Conservation (phyloP, 345 rosid species). For the Excoecaria cochinchinensis region DNA sequence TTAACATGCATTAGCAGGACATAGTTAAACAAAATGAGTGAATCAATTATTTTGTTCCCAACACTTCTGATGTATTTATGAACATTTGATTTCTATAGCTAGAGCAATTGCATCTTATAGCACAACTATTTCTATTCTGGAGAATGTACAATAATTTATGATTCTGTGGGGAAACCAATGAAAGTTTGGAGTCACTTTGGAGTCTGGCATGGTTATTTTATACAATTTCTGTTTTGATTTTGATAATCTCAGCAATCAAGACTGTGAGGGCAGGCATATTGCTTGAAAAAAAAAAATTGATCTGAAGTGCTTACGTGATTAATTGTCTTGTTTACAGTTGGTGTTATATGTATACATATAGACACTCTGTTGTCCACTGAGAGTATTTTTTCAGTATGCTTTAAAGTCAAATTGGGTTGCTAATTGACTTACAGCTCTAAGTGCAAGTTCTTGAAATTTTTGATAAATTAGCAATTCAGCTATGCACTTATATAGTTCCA, state of each 20-base stretch:
- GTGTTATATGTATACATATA: neutral
- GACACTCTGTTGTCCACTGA: neutral
- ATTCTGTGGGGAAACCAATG: neutral
- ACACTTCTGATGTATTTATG: neutral
- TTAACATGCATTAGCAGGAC: neutral
- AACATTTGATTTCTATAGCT: neutral
- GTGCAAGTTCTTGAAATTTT: too few species aligned
- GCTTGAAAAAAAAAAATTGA: neutral
- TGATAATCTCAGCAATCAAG: too few species aligned
- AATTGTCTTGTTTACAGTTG: neutral
- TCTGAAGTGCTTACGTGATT: neutral
- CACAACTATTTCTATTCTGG: too few species aligned
- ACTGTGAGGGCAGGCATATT: neutral
- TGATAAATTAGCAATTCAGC: too few species aligned
- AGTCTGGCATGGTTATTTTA: neutral
- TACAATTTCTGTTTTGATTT: neutral
- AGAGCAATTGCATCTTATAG: neutral
- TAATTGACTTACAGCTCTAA: too few species aligned
- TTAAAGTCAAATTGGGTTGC: neutral
- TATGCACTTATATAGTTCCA: neutral
- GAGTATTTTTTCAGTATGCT: neutral
- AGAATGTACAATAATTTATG: too few species aligned
- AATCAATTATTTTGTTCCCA: neutral
- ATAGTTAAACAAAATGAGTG: neutral
- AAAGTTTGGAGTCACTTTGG: neutral